phyloP scores from a whole-genome alignment of 2,329 filamentous ascomycete genomes.

The Colletotrichum australisinense region DNA sequence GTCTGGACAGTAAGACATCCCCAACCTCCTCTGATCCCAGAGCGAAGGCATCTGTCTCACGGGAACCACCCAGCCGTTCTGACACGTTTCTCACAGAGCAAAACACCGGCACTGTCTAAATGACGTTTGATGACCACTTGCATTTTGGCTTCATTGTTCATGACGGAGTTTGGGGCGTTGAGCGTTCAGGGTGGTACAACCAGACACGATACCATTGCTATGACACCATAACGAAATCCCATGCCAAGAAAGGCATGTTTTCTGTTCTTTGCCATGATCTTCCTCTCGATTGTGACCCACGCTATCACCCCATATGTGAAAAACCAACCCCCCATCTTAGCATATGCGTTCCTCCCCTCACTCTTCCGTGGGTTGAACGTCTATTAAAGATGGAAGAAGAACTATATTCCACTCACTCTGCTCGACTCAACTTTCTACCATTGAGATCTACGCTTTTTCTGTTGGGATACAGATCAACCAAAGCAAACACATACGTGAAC shows the following conservation, averaged over 20 bases:
- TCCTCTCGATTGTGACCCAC: neutral
- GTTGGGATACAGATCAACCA: constrained; percentile 44
- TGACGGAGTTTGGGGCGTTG: constrained; percentile 32
- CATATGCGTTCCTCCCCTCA: constrained; percentile 63
- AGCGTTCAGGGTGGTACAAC: constrained; percentile 4
- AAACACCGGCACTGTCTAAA: constrained; percentile 26
- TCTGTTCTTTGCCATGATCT: neutral
- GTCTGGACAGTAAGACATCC: constrained; percentile 68
- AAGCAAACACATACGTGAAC: constrained; percentile 42
- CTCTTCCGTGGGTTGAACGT: constrained; percentile 64
- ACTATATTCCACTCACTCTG: constrained; percentile 64
- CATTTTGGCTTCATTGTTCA: constrained; percentile 42
- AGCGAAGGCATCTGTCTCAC: neutral
- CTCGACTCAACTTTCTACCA: constrained; percentile 52
- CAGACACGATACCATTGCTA: constrained; percentile 29
- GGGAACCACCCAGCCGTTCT: constrained; percentile 4
- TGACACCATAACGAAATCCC: constrained; percentile 25
- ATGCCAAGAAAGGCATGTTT: constrained; percentile 10
- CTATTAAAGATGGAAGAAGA: constrained; percentile 66
- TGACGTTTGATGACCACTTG: constrained; percentile 25
- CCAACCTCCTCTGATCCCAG: constrained; percentile 19
- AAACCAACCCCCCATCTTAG: constrained; percentile 58
- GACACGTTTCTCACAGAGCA: constrained; percentile 30
- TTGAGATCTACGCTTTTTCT: constrained; percentile 62
- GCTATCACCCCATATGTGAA: constrained; percentile 1